Evolutionary conservation across 179 eudicot species (phyloP).

Genomic region (Patellifolia procumbens): DNA sequence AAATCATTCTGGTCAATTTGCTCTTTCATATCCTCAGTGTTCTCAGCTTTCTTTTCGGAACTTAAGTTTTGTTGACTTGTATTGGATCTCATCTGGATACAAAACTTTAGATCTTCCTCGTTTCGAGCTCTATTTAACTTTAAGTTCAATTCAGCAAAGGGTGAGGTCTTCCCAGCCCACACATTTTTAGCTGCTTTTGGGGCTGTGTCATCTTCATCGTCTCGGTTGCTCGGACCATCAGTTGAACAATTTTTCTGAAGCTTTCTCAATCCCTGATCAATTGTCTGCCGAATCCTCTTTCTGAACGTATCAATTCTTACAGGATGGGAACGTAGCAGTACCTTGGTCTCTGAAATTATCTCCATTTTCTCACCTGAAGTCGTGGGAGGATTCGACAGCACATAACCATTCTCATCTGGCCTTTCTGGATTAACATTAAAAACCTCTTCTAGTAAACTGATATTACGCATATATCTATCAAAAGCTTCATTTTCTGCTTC

Average conservation of each 20-base stretch:
- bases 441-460: conserved; percentile 69
- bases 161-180: conserved; percentile 39
- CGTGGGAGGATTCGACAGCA: conserved; percentile 20
- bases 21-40: conserved; percentile 22
- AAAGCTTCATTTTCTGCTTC: conserved; percentile 88
- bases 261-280: conserved; percentile 63
- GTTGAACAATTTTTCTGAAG: conserved; percentile 38
- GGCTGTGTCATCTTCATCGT: conserved; percentile 36
- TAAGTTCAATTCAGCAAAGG: conserved; percentile 58
- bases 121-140: conserved; percentile 69
- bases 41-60: conserved; percentile 33
- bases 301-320: conserved; percentile 50
- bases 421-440: conserved; percentile 55
- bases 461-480: conserved; percentile 86
- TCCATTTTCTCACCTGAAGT: conserved; percentile 38
- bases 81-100: conserved; percentile 52
- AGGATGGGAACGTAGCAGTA: conserved; percentile 65
- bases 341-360: conserved; percentile 38
- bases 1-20: conserved; percentile 15
- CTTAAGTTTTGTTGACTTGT: conserved; percentile 24
- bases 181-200: conserved; percentile 43
- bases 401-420: conserved; percentile 23
- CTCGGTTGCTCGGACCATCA: conserved; percentile 29
- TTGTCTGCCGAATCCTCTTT: conserved; percentile 57
- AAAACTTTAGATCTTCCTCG: conserved; percentile 68